phyloP scores from a whole-genome alignment of 1,139 yeast species.

The Trichomonascaceae sp. region DNA sequence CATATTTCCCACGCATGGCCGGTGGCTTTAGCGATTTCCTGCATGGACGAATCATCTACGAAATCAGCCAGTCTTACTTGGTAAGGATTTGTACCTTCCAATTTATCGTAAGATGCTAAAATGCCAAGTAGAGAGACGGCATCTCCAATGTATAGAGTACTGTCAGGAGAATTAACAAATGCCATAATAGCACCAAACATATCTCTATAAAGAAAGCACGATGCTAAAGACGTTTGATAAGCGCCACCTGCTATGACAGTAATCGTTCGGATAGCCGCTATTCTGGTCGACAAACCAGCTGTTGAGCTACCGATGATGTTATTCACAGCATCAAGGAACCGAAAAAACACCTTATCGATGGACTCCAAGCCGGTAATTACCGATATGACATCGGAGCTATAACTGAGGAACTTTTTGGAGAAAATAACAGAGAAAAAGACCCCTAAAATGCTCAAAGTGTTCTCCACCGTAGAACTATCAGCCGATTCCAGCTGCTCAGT shows the following conservation, averaged over 20 bases:
- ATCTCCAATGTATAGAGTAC: conserved; percentile 25
- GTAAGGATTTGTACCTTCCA: conserved; percentile 35
- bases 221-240: conserved; percentile 31
- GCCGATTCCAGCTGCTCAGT: conserved; percentile 21
- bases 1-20: conserved; percentile 28
- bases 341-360: conserved; percentile 30
- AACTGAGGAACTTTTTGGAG: conserved; percentile 27
- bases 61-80: conserved; percentile 35
- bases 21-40: conserved; percentile 26
- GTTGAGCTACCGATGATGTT: conserved; percentile 19
- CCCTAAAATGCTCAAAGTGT: conserved; percentile 24
- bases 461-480: conserved; percentile 22
- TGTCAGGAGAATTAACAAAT: conserved; percentile 26
- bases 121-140: conserved; percentile 36
- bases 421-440: conserved; percentile 29
- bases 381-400: conserved; percentile 30
- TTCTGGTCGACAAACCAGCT: conserved; percentile 20
- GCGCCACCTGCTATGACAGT: conserved; percentile 32
- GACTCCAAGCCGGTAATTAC: conserved; percentile 34
- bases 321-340: conserved; percentile 25
- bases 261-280: conserved; percentile 30
- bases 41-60: conserved; percentile 34
- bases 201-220: conserved; percentile 33
- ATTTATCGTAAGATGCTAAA: conserved; percentile 33
- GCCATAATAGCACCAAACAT: conserved; percentile 34